Evolutionary conservation across 352 stramenopile genomes (phyloP), one percentile per base, ranked within the genome.

Genomic region (Phytopythium oedochilum): DNA sequence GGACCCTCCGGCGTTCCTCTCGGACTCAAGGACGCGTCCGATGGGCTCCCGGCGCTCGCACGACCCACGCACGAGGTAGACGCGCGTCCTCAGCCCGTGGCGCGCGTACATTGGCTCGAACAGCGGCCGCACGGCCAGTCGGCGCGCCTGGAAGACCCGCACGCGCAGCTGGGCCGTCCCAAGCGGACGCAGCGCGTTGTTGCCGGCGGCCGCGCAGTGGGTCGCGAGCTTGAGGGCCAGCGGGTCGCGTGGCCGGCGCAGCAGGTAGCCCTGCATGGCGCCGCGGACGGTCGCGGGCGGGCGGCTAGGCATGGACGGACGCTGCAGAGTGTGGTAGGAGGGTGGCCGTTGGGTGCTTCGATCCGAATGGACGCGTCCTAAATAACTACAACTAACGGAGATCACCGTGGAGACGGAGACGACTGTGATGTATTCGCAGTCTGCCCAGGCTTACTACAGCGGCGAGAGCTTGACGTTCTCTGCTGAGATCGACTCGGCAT

Each of bases 111-210:
- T 65, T n/a, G 61, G 51, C 46, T 74, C 60, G 35, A 74, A 74
- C 25, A 84, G 51, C 14, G 71, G 60, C 44, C 73, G 70, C 26
- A 73, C 60, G 14, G 57, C 49, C n/a, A 88, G 63, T 2, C 72
- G 68, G 3, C 69, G 62, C 23, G 75, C 75, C 51, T 83, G 64
- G 46, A 78, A 84, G 7, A 86, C 68, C 64, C 73, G 80, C 15
- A 86, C 58, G 39, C 79, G 70, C 39, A 88, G 56, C 38, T 72
- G n/a, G n/a, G n/a, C n/a, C n/a, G n/a, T n/a, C n/a, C n/a, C n/a
- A n/a, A n/a, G n/a, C n/a, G n/a, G n/a, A n/a, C n/a, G n/a, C 4
- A 46, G 40, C 20, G 10, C 10, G 40, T 28, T 25, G 40, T 29
- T 25, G 40, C n/a, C 20, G 20, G 15, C 3, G 20, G 20, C 20